Evolutionary conservation across 2,329 filamentous ascomycete genomes (phyloP), one percentile per base, ranked within the genome.

Genomic region (Lecanicillium sp.): DNA sequence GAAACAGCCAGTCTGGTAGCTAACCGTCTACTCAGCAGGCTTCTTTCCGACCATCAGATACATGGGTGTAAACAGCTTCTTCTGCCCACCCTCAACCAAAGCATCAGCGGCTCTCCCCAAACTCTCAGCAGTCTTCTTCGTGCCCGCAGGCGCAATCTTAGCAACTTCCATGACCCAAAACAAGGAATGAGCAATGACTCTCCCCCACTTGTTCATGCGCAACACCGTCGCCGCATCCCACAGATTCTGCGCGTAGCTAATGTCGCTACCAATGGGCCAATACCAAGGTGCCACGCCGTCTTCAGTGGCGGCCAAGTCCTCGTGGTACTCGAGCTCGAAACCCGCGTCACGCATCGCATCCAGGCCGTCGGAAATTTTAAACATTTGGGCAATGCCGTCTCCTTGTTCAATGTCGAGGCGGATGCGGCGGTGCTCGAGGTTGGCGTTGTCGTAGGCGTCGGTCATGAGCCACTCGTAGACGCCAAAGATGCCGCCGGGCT

Each of bases 391-490:
- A 60, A 98, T 96, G 51, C 92, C 92, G 56, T 96, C 83, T 54
- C 92, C 92, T 58, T 87, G 81, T 71, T 98, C 92, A 48, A 98
- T 98, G 47, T 84, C 89, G 14, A 95, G 79, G 47, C 92, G 85
- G 56, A 96, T 92, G 59, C 85, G 78, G 49, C 88, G 84, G 69
- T 96, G 92, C 54, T 80, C 72, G 1, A 85, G 63, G 71, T 95
- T 88, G 44, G 83, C 72, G 59, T 94, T 90, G 67, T 96, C 84
- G 65, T 95, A 98, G 17, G 81, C 70, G 46, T 95, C 89, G 6
- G 89, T 96, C 92, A 98, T 96, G 56, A 96, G 73, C 92, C 92
- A 96, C 65, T 98, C 92, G 67, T 96, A 98, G 37, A 96, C 90
- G 57, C 90, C 92, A 53, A 96, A 98, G 37, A 87, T 72, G 60